Percentiles rank a stretch among this genome's conserved stretches.
These are phyloP conservation scores for Nicotiana paniculata DNA, from an alignment of 257 asterid species.

Conservation along the genomic window DNA sequence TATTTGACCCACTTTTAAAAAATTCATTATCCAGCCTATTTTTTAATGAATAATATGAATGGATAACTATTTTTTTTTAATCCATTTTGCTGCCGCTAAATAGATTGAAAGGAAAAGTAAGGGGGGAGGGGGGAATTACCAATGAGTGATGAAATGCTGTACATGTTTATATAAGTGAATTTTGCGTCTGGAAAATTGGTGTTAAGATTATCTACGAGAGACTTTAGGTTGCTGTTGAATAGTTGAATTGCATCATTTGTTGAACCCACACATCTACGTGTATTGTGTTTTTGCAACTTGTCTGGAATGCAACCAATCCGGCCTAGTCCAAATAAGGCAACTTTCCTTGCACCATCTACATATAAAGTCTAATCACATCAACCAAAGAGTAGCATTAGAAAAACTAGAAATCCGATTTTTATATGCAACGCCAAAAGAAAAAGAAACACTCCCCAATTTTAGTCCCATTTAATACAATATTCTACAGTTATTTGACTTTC, in stretches of 20 bases:
- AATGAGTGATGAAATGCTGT: conserved; percentile 29
- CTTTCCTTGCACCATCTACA: conserved; percentile 40
- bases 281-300: conserved; percentile 6
- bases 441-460: no score
- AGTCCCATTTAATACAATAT: no score
- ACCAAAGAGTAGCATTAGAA: not conserved
- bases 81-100: no score
- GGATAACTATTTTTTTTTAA: no score
- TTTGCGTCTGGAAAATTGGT: conserved; percentile 18
- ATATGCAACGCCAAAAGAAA: no score
- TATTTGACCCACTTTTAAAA: no score
- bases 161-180: conserved; percentile 38
- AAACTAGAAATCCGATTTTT: not conserved
- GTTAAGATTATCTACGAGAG: conserved; percentile 38
- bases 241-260: conserved; percentile 22
- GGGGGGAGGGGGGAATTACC: conserved; percentile 14
- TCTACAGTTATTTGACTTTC: no score
- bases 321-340: conserved; percentile 46
- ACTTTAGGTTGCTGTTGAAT: conserved; percentile 28
- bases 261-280: conserved; percentile 30
- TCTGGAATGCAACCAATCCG: conserved; percentile 42
- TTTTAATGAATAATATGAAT: no score
- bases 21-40: no score
- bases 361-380: conserved; percentile 29
- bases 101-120: not conserved